Evolutionary conservation across 2,329 filamentous ascomycete species (phyloP).

Genomic region (Beauveria brongniartii): DNA sequence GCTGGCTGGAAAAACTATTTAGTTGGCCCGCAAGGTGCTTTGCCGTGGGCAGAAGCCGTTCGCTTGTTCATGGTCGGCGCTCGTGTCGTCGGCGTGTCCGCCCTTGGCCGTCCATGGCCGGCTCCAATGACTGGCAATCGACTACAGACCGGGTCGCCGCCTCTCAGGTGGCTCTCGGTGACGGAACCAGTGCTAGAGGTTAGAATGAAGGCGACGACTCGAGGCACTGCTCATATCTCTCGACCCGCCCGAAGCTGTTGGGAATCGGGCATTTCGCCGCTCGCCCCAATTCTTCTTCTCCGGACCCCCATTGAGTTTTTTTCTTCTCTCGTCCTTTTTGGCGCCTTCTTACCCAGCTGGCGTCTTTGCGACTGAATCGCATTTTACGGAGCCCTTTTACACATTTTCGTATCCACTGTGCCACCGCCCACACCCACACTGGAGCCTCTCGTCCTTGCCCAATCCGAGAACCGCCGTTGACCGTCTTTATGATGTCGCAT

Average conservation of each 20-base stretch:
- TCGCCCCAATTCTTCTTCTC: constrained; percentile 4
- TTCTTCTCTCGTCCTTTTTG: background rate
- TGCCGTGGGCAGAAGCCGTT: constrained; percentile 3
- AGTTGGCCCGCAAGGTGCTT: background rate
- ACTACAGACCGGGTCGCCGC: background rate
- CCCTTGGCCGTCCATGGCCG: background rate
- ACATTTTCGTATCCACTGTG: background rate
- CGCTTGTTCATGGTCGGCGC: background rate
- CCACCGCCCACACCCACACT: background rate
- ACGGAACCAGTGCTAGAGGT: constrained; percentile 1
- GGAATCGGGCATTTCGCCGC: constrained; percentile 9
- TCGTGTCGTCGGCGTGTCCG: constrained; percentile 6
- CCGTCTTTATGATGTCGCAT: constrained; percentile 11
- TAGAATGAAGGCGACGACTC: background rate
- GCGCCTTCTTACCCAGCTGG: background rate
- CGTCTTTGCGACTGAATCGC: constrained; percentile 5
- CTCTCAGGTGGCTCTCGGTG: constrained; percentile 5
- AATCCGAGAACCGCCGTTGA: constrained; percentile 13
- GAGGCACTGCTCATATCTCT: background rate
- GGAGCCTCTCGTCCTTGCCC: background rate
- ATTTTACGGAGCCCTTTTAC: constrained; percentile 3
- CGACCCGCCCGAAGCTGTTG: constrained; percentile 6
- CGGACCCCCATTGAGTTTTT: background rate
- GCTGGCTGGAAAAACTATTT: background rate
- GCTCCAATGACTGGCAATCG: background rate